Evolutionary conservation across 345 rosid species (phyloP), one percentile per base, ranked within the genome.

Genomic region (Acer campestre): DNA sequence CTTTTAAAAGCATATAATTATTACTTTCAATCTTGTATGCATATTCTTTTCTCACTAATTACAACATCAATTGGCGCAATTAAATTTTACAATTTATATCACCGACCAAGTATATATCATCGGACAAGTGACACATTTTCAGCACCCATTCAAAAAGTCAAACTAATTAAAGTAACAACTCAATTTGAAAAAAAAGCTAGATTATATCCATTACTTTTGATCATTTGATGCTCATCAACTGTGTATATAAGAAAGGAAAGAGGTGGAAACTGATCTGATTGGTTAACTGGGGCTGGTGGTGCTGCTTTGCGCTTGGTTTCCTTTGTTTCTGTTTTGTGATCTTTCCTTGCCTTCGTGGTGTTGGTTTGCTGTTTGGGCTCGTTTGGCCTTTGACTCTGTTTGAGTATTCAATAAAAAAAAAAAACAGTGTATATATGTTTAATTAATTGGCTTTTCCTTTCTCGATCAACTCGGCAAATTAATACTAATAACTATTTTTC

Each of bases 1-100:
- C 73, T 77, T 59, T 79, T 12, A 23, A 74, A 80, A 69, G 78
- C 59, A 64, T 68, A 74, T 63, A 73, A 68, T 48, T 72, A 70
- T 77, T 66, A 40, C 76, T 42, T 76, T 73, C 40, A 25, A 31
- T 65, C 61, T 7, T 16, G 17, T 56, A 14, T 79, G 29, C 51
- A 10, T 64, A 67, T 74, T 77, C 75, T 46, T 55, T 63, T 70
- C 76, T 76, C 79, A 77, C 78, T 78, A 56, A 42, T 42, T 42
- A 44, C 3, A 40, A 25, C n/a, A 42, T 20, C 10, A 20, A 44
- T 67, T n/a, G 69, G 11, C 29, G 13, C n/a, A 53, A 53, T 53
- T 49, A 35, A 56, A 35, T 56, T 25, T 5, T 5, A 25, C 17
- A 10, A 70, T 70, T 53, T 23, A 18, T 61, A 70, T 70, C 2